Evolutionary conservation across 345 rosid genomes (phyloP).

Genomic region (Arabis hirsuta): DNA sequence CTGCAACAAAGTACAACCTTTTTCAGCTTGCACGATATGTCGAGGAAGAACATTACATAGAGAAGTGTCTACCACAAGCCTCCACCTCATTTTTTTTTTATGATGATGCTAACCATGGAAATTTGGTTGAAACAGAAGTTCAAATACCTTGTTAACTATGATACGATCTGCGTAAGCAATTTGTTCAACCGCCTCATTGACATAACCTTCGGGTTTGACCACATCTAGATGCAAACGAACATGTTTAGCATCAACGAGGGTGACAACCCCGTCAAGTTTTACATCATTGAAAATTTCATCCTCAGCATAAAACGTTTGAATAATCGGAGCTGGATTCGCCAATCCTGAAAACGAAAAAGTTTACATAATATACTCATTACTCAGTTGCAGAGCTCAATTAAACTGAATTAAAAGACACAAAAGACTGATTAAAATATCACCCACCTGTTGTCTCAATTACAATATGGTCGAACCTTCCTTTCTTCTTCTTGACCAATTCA

Average conservation of each 20-base stretch:
- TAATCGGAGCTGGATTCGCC: constrained; percentile 98
- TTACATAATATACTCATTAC: not conserved
- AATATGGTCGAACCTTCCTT: constrained; percentile 87
- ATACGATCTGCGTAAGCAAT: constrained; percentile 94
- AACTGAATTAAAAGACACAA: not conserved
- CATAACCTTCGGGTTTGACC: constrained; percentile 87
- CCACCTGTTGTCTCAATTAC: constrained; percentile 98
- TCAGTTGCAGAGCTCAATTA: no score
- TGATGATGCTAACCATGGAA: not conserved
- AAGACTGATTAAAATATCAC: not conserved
- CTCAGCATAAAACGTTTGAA: constrained; percentile 95
- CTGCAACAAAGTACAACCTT: constrained; percentile 45
- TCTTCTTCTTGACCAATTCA: constrained; percentile 74
- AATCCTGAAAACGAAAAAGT: constrained; percentile 56
- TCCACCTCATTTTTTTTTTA: not conserved
- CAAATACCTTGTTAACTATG: constrained; percentile 79
- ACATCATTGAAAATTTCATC: constrained; percentile 79
- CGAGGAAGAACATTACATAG: constrained; percentile 1
- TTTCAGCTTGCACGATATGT: constrained; percentile 7
- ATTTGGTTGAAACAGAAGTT: not conserved
- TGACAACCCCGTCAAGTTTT: constrained; percentile 91
- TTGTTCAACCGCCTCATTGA: constrained; percentile 96
- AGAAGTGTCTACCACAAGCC: constrained; percentile 3
- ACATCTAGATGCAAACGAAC: constrained; percentile 75
- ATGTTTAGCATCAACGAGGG: constrained; percentile 97